These are phyloP conservation scores for Lolium multiflorum DNA, from an alignment of 176 grass and related monocot species.

Conservation along the genomic window DNA sequence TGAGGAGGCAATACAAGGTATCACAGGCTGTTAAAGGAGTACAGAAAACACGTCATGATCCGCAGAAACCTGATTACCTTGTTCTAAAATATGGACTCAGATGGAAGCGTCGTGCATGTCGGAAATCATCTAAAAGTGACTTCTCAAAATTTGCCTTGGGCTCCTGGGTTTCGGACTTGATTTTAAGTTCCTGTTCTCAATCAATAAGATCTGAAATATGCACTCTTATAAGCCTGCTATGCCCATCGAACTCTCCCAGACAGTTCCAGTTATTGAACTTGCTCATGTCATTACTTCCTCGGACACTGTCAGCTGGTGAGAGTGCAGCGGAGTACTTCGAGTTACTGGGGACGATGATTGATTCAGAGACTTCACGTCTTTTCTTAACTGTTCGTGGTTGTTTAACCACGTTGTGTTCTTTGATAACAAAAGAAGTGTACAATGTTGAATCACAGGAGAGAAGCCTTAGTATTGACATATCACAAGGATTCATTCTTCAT, in stretches of 20 bases:
- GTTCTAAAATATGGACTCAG: slow-evolving; percentile 88
- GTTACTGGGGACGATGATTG: slow-evolving; percentile 87
- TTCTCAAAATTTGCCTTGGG: slow-evolving; percentile 94
- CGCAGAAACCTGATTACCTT: slow-evolving; percentile 79
- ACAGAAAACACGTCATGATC: slow-evolving; percentile 58
- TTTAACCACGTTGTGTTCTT: slow-evolving; percentile 72
- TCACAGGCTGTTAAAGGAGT: slow-evolving; percentile 74
- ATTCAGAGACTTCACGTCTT: slow-evolving; percentile 77
- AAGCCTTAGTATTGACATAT: slow-evolving; percentile 91
- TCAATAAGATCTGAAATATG: slow-evolving; percentile 98
- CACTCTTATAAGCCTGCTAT: slow-evolving; percentile 85
- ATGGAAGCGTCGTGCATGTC: slow-evolving; percentile 90
- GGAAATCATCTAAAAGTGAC: slow-evolving; percentile 74
- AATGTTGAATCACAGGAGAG: slow-evolving; percentile 97
- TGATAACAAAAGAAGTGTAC: slow-evolving; percentile 87
- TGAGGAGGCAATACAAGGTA: slow-evolving; percentile 92
- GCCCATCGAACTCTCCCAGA: slow-evolving; percentile 78
- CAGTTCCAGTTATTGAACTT: slow-evolving; percentile 94
- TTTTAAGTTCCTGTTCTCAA: slow-evolving; percentile 97
- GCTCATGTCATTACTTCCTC: slow-evolving; percentile 81
- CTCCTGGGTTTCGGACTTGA: slow-evolving; percentile 94
- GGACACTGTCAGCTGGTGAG: slow-evolving; percentile 80
- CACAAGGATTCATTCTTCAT: slow-evolving; percentile 96
- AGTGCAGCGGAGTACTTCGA: slow-evolving; percentile 96
- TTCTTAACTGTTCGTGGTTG: slow-evolving; percentile 89